A percentile compares a stretch with the other conserved stretches of the same genome.
Evolutionary conservation across 2,329 filamentous ascomycete genomes (phyloP).

Genomic region (Colletotrichum incanum): DNA sequence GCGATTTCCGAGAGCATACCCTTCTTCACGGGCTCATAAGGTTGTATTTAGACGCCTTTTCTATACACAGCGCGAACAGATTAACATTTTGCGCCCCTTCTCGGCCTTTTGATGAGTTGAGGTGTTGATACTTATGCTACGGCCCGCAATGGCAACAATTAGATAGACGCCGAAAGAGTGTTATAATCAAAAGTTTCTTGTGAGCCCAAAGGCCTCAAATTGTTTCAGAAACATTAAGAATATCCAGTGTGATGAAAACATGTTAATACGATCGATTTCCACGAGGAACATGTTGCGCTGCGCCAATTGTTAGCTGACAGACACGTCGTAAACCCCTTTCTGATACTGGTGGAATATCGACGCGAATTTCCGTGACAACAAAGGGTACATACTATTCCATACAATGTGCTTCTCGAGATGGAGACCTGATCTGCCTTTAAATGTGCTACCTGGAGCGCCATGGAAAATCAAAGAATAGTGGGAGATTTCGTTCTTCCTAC

Average conservation of each 20-base stretch:
- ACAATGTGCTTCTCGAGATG: constrained; percentile 42
- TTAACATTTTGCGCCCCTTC: too few species aligned
- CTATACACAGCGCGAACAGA: background rate
- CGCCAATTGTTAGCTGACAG: constrained; percentile 44
- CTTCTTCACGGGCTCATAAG: constrained; percentile 43
- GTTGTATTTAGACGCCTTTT: background rate
- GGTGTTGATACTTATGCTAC: constrained; percentile 40
- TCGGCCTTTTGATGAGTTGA: constrained; percentile 24
- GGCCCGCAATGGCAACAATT: constrained; percentile 45
- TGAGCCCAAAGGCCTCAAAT: background rate
- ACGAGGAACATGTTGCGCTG: constrained; percentile 43
- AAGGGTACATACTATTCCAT: constrained; percentile 48
- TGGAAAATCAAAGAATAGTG: background rate
- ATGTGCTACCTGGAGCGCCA: too few species aligned
- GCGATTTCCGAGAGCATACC: constrained; percentile 43
- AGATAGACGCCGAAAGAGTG: constrained; percentile 5
- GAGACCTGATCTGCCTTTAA: constrained; percentile 31
- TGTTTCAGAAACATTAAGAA: background rate
- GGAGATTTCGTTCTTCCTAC: constrained; percentile 38
- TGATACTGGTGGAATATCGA: constrained; percentile 45
- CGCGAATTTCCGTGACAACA: constrained; percentile 47
- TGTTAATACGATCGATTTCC: background rate
- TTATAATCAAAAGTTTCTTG: background rate
- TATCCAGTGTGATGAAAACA: background rate
- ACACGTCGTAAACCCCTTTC: constrained; percentile 40